Evolutionary conservation across 345 rosid genomes (phyloP), one percentile per base, ranked within the genome.

Genomic region (Geranium brycei): DNA sequence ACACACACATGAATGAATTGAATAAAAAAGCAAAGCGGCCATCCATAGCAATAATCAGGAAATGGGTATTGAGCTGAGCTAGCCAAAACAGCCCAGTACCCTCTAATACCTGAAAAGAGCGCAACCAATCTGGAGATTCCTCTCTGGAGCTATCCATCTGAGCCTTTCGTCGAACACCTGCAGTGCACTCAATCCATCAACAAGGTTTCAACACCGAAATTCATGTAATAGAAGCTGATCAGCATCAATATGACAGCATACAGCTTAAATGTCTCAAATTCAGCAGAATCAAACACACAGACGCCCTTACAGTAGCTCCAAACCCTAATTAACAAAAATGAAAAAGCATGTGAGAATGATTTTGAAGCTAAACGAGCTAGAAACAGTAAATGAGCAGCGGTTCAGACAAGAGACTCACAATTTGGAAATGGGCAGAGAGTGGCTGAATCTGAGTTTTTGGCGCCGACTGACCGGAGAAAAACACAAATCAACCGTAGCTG

Each of bases 91-190:
- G 28, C 28, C 28, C 28, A n/a, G 32, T 16, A 3, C 18, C 31
- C 0, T 28, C 1, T 0, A 59, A 64, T 61, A 90, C 95, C 95
- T 82, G 77, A 68, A 74, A 90, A 67, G 82, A 75, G 18, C 81
- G 87, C 47, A 87, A 81, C 97, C 91, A 90, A 62, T 90, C 90
- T 0, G 97, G 91, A 76, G 97, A 87, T 71, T 75, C 80, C 74
- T 83, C 91, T 64, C 95, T 75, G 19, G 89, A 81, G 74, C 76
- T 73, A 71, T 85, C 82, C 95, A 89, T 87, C 57, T 47, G 69
- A 65, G 31, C 19, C 61, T 61, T 47, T 47, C 53, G 53, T 47
- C 53, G 13, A 47, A 47, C 53, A 47, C 13, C 53, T 47, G 11
- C 53, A 6, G 15, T 10, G 15, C 53, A 47, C 53, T 47, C 53